Evolutionary conservation across 2,329 filamentous ascomycete genomes (phyloP).

Genomic region (Mycosphaerella arachidis): DNA sequence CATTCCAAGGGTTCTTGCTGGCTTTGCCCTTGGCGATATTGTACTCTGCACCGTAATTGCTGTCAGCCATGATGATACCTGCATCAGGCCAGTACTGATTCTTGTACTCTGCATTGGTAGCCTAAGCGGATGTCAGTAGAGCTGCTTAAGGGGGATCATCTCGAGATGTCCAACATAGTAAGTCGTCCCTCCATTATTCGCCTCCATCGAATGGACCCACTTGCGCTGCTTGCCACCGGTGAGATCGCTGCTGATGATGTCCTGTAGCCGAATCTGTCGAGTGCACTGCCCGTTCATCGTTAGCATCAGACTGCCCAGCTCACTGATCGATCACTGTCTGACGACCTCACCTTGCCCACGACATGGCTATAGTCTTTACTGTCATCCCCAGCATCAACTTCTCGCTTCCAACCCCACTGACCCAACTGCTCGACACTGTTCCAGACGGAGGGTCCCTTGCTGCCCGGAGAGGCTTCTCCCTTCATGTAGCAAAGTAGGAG

Average conservation of each 20-base stretch:
- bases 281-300: neutral
- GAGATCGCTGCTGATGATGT: conserved; percentile 1
- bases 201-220: conserved; percentile 1
- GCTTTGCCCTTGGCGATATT: neutral
- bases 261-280: neutral
- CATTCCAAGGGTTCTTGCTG: conserved; percentile 7
- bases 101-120: conserved; percentile 12
- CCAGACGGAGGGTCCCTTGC: neutral
- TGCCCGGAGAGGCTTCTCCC: conserved; percentile 1
- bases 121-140: neutral
- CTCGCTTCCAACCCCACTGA: conserved; percentile 4
- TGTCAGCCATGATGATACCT: conserved; percentile 12
- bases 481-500: conserved; percentile 4
- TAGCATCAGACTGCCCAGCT: neutral
- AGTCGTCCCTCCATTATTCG: neutral
- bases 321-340: too few relatives aligned
- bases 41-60: conserved; percentile 12
- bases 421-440: neutral
- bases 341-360: neutral
- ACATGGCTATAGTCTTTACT: conserved; percentile 2
- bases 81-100: conserved; percentile 12
- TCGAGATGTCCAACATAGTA: neutral
- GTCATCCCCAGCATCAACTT: neutral
- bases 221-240: neutral
- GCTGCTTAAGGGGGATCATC: neutral